These are phyloP conservation scores for Boeremia exigua DNA, from an alignment of 2,329 filamentous ascomycete genomes.

Conservation along the genomic window DNA sequence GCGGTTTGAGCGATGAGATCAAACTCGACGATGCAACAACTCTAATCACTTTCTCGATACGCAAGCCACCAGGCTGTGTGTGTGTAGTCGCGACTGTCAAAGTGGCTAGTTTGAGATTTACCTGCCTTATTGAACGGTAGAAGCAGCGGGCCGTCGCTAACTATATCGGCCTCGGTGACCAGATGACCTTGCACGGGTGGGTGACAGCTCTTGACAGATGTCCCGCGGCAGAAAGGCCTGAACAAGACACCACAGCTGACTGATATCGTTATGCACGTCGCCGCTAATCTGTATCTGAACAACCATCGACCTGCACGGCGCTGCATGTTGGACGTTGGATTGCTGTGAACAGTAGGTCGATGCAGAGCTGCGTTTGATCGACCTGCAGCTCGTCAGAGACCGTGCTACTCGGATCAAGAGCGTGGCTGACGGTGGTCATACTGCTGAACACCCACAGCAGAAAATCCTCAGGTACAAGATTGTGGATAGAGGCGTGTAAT, in stretches of 20 bases:
- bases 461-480: constrained; percentile 10
- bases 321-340: constrained; percentile 18
- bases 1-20: constrained; percentile 18
- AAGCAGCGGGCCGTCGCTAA: not conserved
- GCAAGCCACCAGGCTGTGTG: constrained; percentile 1
- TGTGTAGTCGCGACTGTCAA: constrained; percentile 10
- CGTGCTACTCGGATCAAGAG: constrained; percentile 24
- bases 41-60: not conserved
- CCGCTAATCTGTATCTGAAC: constrained; percentile 32
- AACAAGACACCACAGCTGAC: constrained; percentile 32
- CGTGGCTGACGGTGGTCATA: constrained; percentile 15
- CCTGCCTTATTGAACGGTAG: not conserved
- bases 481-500: constrained; percentile 18
- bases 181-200: not conserved
- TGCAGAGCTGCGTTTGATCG: constrained; percentile 22
- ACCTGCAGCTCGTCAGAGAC: constrained; percentile 29
- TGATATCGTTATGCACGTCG: constrained; percentile 36
- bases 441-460: constrained; percentile 3
- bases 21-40: constrained; percentile 12
- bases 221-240: not conserved
- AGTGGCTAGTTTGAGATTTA: not conserved
- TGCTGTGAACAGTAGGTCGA: constrained; percentile 27
- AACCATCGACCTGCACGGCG: constrained; percentile 25
- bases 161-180: not conserved
- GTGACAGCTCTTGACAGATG: not conserved